A percentile compares a stretch with the other conserved stretches of the same genome.
phyloP scores from a whole-genome alignment of 192 early-diverging fungal species.

The Chytriomyces sp. region DNA sequence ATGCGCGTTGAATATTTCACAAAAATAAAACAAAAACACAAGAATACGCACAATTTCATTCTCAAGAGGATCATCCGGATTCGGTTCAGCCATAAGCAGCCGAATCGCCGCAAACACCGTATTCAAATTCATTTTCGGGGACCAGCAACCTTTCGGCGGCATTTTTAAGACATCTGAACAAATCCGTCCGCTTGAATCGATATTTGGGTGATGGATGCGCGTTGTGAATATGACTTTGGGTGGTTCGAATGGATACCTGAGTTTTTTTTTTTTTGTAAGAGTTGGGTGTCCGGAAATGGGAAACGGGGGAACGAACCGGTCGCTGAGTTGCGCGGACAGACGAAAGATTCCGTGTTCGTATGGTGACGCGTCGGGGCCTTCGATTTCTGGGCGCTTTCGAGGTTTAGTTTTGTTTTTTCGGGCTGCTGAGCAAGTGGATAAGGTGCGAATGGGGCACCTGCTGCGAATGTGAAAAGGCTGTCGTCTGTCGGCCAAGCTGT shows the following conservation, averaged over 20 bases:
- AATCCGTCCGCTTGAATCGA: slow-evolving; percentile 25
- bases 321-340: slow-evolving; percentile 23
- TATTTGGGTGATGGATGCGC: slow-evolving; percentile 35
- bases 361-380: slow-evolving; percentile 34
- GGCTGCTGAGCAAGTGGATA: neutral
- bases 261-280: too few species aligned
- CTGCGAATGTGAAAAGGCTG: slow-evolving; percentile 18
- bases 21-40: neutral
- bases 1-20: neutral
- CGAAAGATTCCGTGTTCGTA: slow-evolving; percentile 24
- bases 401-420: neutral
- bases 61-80: slow-evolving; percentile 37
- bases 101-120: slow-evolving; percentile 30
- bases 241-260: slow-evolving; percentile 37
- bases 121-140: slow-evolving; percentile 36
- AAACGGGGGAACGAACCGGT: slow-evolving; percentile 6
- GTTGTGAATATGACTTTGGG: slow-evolving; percentile 36
- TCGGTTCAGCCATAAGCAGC: slow-evolving; percentile 31
- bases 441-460: slow-evolving; percentile 4
- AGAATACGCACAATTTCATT: slow-evolving; percentile 27
- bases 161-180: slow-evolving; percentile 31
- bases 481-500: slow-evolving; percentile 23
- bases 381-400: slow-evolving; percentile 20
- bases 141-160: slow-evolving; percentile 35
- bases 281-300: neutral